Base-by-base conservation (phyloP, 768 basidiomycete genomes). In the Lentinula raphanica region DNA sequence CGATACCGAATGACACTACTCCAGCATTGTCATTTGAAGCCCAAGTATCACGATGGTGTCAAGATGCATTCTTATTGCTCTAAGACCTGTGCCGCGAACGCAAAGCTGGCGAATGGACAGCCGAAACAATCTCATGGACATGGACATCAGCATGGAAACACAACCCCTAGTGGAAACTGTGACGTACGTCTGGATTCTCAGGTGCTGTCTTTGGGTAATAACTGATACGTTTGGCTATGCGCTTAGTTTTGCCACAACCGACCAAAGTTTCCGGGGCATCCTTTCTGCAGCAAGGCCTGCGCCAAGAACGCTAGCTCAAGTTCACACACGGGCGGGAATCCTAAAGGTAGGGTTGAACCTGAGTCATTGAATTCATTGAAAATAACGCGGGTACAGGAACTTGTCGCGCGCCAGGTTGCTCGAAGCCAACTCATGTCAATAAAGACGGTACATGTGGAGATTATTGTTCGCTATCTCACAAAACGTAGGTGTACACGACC, bases 281-380 rank as follows among this genome's bases (percentile, higher is more conserved):
- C 82, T 13, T 88, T 78, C 66, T 87, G 86, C 63, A 72, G 84
- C 64, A 87, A 83, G 64, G 77, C 82, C 9, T 87, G 86, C 63
- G 84, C 84, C 3, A 76, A 76, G 63, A 78, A 74, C 53, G 75
- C 79, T 4, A 69, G 65, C 55, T 66, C 61, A 13, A 53, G 51
- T 36, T 57, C 59, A 42, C 51, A 51, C 44, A 27, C 48, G 56
- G 60, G 62, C 54, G 64, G 57, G 12, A 13, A 48, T 27, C 23
- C 51, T 17, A 27, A 59, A 39, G 13, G 48, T 46, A 35, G 19
- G 29, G 49, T 27, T 19, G 13, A 27, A n/a, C n/a, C n/a, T n/a
- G n/a, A n/a, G n/a, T n/a, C n/a, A n/a, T n/a, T n/a, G n/a, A n/a
- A n/a, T n/a, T n/a, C n/a, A n/a, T 45, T 45, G 21, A 2, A 45